Base-by-base conservation (phyloP, 495 filamentous ascomycete species). In the Daldinia bambusicola region DNA sequence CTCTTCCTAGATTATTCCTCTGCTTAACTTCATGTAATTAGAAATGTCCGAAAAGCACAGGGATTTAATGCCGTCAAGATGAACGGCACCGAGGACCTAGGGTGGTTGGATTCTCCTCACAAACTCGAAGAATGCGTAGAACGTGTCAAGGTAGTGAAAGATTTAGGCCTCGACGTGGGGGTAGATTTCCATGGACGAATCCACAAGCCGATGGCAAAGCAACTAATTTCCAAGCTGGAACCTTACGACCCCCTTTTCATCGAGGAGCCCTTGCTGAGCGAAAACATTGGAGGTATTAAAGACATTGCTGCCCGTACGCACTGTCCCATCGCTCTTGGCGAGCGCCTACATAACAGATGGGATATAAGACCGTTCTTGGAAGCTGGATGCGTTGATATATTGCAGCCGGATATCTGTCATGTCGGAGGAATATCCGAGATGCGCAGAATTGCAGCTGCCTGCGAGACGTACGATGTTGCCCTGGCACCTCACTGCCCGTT, bases 121-220 rank as follows among this genome's bases (percentile, higher is more conserved):
- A 85, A 82, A 1, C 80, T 94, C 2, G 82, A 90, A n/a, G 80
- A 85, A 20, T 88, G 85, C 68, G 87, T 93, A 2, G 89, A 92
- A 69, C 83, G 91, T 31, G 79, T 94, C 12, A 89, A 89, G 71
- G 79, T 84, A 10, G 90, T 94, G 38, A 93, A 91, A 76, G 84
- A 86, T 0, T 75, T 91, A 2, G 91, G 91, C 4, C 81, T 94
- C 71, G 91, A 93, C 60, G 90, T 84, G 4, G 91, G 86, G 14
- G 81, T 94, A 22, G 92, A 94, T 77, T 93, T 93, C 78, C 92
- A 94, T 71, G 92, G 91, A 16, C 85, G 91, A 43, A 80, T 93
- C 4, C 92, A 94, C 81, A 91, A 91, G 69, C 90, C 91, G 9
- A 93, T 93, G 91, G 91, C 91, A 2, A 93, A 92, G 76, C 91